These are phyloP conservation scores for Phytophthora chlamydospora DNA, from an alignment of 352 stramenopile species.

Conservation along the genomic window DNA sequence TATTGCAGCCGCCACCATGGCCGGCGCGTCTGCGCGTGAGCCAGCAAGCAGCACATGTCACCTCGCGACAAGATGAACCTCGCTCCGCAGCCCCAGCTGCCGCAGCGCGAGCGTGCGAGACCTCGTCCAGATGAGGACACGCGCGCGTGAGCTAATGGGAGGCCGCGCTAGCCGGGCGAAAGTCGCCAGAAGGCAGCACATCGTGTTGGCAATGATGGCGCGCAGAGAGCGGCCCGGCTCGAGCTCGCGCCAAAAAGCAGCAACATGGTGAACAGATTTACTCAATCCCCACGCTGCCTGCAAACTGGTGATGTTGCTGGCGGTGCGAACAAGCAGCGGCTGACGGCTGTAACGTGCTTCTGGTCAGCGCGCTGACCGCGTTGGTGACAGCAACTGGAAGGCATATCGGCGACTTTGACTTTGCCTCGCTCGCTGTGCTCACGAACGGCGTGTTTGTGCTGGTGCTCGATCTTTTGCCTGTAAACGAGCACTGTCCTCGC, in stretches of 20 bases:
- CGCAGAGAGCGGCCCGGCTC: slow-evolving; percentile 16
- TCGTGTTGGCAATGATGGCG: slow-evolving; percentile 15
- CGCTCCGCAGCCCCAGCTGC: slow-evolving; percentile 23
- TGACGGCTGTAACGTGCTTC: background rate
- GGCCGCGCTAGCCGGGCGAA: slow-evolving; percentile 6
- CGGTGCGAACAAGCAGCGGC: background rate
- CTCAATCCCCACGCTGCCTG: too few species aligned
- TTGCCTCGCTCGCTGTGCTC: background rate
- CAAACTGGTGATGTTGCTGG: too few species aligned
- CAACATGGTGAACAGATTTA: too few species aligned
- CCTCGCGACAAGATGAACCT: slow-evolving; percentile 25
- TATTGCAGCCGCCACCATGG: background rate
- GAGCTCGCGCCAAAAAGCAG: too few species aligned
- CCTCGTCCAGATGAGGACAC: slow-evolving; percentile 6
- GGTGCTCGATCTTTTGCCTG: slow-evolving; percentile 1
- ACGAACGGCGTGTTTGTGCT: background rate
- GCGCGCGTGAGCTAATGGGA: slow-evolving; percentile 32
- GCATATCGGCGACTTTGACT: background rate
- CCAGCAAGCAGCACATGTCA: background rate
- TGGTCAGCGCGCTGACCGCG: background rate
- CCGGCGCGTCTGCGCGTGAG: background rate
- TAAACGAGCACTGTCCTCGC: slow-evolving; percentile 18
- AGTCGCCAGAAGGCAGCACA: slow-evolving; percentile 27
- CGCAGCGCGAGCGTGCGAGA: slow-evolving; percentile 13
- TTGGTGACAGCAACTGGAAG: slow-evolving; percentile 8